phyloP scores from a whole-genome alignment of 257 asterid species.

The Gentiana straminea region DNA sequence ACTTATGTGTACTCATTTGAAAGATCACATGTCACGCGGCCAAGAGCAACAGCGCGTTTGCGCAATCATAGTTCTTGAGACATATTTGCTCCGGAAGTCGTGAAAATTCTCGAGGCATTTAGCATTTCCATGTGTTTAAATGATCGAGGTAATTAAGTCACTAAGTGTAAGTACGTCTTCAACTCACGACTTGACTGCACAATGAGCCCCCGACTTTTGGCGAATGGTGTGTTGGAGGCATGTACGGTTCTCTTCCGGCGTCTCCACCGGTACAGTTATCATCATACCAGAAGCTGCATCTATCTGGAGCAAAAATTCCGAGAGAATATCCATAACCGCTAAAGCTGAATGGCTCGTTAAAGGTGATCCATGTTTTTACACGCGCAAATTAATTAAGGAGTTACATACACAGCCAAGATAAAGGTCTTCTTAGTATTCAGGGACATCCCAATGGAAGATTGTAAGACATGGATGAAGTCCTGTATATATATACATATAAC shows the following conservation, averaged over 20 bases:
- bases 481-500: neutral
- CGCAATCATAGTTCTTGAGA: too few relatives aligned
- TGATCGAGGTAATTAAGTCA: too few relatives aligned
- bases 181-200: too few relatives aligned
- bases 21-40: too few relatives aligned
- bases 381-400: constrained; percentile 7
- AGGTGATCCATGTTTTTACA: constrained; percentile 35
- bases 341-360: constrained; percentile 33
- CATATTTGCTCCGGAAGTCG: too few relatives aligned
- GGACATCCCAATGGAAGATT: constrained; percentile 30
- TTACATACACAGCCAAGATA: constrained; percentile 29
- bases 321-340: neutral
- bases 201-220: too few relatives aligned
- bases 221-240: too few relatives aligned
- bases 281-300: constrained; percentile 21
- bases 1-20: too few relatives aligned
- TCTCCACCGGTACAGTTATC: constrained; percentile 15
- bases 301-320: constrained; percentile 25
- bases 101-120: too few relatives aligned
- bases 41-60: too few relatives aligned
- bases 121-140: too few relatives aligned
- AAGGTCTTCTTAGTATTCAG: constrained; percentile 21
- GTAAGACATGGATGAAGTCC: constrained; percentile 1
- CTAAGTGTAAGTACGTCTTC: too few relatives aligned
- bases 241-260: constrained; percentile 40